phyloP scores from a whole-genome alignment of 2,329 filamentous ascomycete genomes.

The Cladobotryum protrusum region DNA sequence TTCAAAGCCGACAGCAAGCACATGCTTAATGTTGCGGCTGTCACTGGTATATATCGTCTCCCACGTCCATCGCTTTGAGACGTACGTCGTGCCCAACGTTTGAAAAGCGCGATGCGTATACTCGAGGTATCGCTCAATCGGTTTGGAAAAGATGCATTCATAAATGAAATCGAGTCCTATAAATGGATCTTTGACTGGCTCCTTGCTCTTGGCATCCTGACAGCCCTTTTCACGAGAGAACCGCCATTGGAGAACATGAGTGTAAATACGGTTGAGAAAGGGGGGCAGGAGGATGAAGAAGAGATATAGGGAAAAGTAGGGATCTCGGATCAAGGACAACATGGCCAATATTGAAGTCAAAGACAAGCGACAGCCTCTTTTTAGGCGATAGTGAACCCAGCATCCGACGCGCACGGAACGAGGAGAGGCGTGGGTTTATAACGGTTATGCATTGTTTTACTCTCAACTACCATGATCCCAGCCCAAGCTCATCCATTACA shows the following conservation, averaged over 20 bases:
- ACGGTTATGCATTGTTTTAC: too few relatives aligned
- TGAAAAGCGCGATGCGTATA: constrained; percentile 21
- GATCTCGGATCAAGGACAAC: neutral
- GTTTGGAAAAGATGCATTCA: constrained; percentile 20
- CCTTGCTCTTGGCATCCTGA: constrained; percentile 16
- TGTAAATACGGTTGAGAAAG: constrained; percentile 8
- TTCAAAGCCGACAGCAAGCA: constrained; percentile 46
- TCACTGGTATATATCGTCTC: constrained; percentile 35
- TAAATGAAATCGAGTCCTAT: constrained; percentile 32
- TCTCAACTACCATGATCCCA: too few relatives aligned
- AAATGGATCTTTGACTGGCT: constrained; percentile 24
- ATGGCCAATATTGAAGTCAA: neutral
- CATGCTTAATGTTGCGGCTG: constrained; percentile 47
- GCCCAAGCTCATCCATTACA: too few relatives aligned
- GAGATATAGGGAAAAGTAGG: constrained; percentile 1
- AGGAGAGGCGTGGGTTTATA: too few relatives aligned
- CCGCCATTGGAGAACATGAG: constrained; percentile 10
- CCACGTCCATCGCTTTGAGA: constrained; percentile 27
- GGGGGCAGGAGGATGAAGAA: neutral
- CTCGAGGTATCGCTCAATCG: constrained; percentile 23
- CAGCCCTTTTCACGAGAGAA: constrained; percentile 20
- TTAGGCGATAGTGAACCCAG: too few relatives aligned
- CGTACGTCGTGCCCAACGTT: constrained; percentile 27
- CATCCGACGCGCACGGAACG: too few relatives aligned
- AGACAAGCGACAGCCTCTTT: neutral